These are phyloP conservation scores for Pyricularia sp. DNA, from an alignment of 2,329 filamentous ascomycete species.

Conservation along the genomic window DNA sequence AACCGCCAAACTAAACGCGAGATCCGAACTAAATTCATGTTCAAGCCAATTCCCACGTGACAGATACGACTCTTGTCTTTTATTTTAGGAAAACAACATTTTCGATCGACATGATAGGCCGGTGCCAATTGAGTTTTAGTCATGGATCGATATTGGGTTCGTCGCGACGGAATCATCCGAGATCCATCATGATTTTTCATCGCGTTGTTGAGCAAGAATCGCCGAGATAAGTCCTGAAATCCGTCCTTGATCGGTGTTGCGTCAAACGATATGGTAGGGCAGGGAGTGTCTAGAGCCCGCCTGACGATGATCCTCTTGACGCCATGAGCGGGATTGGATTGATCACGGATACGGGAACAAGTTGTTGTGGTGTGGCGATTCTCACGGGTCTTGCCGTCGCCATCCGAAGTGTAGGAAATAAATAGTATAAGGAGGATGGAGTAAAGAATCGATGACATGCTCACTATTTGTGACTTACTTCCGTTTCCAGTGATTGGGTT, in stretches of 20 bases:
- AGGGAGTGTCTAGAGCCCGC: not conserved
- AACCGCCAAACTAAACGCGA: not conserved
- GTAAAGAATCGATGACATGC: too few species aligned
- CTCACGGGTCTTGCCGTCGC: not conserved
- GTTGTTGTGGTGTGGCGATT: not conserved
- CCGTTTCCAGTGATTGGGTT: not conserved
- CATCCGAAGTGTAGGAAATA: not conserved
- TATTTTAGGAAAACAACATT: not conserved
- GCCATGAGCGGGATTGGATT: not conserved
- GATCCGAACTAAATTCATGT: not conserved
- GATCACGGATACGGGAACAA: not conserved
- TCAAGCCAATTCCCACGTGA: not conserved
- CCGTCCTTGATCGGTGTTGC: too few species aligned
- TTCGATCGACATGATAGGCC: not conserved
- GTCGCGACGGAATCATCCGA: not conserved
- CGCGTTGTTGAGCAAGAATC: too few species aligned
- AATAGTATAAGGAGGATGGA: not conserved
- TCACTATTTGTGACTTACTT: too few species aligned
- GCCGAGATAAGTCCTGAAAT: too few species aligned
- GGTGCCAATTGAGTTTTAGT: not conserved
- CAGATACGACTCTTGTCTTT: too few species aligned
- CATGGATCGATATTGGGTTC: not conserved
- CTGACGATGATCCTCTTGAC: not conserved
- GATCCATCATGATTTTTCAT: too few species aligned
- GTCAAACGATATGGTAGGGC: not conserved